Base-by-base conservation (phyloP, 495 filamentous ascomycete genomes). In the Penicillium angulare region DNA sequence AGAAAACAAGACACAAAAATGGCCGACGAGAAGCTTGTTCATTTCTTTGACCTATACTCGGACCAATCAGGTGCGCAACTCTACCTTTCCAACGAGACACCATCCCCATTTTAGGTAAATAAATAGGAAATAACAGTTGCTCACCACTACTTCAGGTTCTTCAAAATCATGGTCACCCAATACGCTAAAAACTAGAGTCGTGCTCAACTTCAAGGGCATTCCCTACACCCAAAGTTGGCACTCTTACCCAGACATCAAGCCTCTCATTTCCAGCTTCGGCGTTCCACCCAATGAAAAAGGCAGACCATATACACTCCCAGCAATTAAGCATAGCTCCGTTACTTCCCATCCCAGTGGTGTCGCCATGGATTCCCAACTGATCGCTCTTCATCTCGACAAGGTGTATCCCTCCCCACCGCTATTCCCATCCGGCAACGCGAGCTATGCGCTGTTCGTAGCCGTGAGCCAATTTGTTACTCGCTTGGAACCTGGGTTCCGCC, bases 201-300 rank as follows among this genome's bases (percentile, higher is more conserved):
- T 67, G 10, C 57, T 71, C 17, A 73, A 73, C 53, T 69, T 61
- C 59, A 73, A 73, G 34, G 47, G 55, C 1, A 63, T 69, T 33
- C 59, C 58, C 8, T 71, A 71, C 51, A 69, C 64, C 7, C 61
- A 73, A 41, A 64, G 60, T 40, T 73, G 55, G 51, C 56, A 65
- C 22, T 69, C 69, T 33, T 71, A 71, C 49, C 64, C 67, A 0
- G 69, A 71, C 35, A 69, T 73, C 24, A 57, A 56, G 7, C 57
- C 64, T 9, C 41, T 73, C 1, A 51, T 61, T 7, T 50, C 44
- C n/a, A 22, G 32, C 12, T 17, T 66, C 3, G 48, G 16, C 5
- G 52, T 73, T 9, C 40, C 52, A 9, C 61, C 67, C 12, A 23
- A 55, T 33, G 31, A 56, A 12, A 26, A 54, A 16, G 49, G 53